phyloP scores from a whole-genome alignment of 805 yeast genomes.

The Yamadazyma phyllophila region DNA sequence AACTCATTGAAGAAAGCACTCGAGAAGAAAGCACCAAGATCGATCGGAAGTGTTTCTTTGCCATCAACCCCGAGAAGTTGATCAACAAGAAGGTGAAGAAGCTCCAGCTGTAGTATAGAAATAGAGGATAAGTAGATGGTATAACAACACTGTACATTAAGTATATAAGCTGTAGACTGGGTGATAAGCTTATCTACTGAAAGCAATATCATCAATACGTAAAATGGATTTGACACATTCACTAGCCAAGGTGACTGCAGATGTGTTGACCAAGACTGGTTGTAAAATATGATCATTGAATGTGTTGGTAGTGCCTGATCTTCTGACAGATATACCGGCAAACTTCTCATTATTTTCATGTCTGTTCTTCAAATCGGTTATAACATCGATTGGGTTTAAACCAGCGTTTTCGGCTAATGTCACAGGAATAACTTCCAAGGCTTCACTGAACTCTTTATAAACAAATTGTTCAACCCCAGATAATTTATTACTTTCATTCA shows the following conservation, averaged over 20 bases:
- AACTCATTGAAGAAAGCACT: conserved; percentile 43
- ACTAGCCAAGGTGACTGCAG: conserved; percentile 91
- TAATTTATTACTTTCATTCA: conserved; percentile 66
- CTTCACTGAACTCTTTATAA: conserved; percentile 88
- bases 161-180: no score
- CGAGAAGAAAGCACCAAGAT: conserved; percentile 62
- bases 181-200: conserved; percentile 43
- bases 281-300: conserved; percentile 93
- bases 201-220: conserved; percentile 95
- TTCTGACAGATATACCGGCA: conserved; percentile 95
- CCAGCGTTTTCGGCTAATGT: conserved; percentile 96
- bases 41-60: conserved; percentile 62
- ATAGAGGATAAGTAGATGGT: neutral
- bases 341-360: conserved; percentile 88
- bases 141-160: neutral
- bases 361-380: conserved; percentile 85
- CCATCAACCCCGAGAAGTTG: conserved; percentile 56
- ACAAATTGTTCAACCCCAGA: conserved; percentile 89
- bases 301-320: conserved; percentile 90
- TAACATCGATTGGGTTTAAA: conserved; percentile 83
- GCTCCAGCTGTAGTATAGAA: conserved; percentile 10
- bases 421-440: conserved; percentile 89
- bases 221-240: conserved; percentile 95
- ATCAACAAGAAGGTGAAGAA: conserved; percentile 44
- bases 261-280: conserved; percentile 91